These are phyloP conservation scores for Mycena sp. DNA, from an alignment of 1,284 basidiomycete species.

Conservation along the genomic window DNA sequence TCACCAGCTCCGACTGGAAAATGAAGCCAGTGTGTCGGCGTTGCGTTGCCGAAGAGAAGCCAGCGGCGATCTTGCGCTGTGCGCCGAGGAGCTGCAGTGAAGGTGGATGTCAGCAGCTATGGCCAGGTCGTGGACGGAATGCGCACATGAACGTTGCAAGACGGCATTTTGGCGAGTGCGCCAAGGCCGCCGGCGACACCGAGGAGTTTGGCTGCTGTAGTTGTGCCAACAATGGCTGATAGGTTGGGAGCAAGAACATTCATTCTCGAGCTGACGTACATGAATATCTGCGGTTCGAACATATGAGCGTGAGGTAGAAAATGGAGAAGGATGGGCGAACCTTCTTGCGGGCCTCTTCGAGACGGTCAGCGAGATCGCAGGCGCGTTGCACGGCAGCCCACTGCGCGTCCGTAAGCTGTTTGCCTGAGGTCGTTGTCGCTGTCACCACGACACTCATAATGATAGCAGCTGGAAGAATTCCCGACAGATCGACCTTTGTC, in stretches of 20 bases:
- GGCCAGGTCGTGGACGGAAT: background rate
- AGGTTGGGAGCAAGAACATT: slow-evolving; percentile 97
- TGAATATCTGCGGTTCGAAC: slow-evolving; percentile 76
- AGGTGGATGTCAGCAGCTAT: slow-evolving; percentile 9
- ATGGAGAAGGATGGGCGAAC: slow-evolving; percentile 49
- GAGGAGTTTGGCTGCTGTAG: slow-evolving; percentile 96
- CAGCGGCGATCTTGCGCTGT: slow-evolving; percentile 89
- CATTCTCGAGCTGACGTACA: slow-evolving; percentile 99
- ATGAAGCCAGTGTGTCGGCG: slow-evolving; percentile 97
- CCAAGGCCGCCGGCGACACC: slow-evolving; percentile 96
- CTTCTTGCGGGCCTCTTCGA: slow-evolving; percentile 90
- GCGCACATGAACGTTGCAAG: slow-evolving; percentile 93
- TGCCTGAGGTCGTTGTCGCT: slow-evolving; percentile 90
- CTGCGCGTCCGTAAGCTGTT: slow-evolving; percentile 72
- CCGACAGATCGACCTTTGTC: slow-evolving; percentile 83
- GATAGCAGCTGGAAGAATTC: slow-evolving; percentile 89
- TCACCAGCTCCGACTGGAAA: slow-evolving; percentile 91
- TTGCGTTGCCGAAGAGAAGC: slow-evolving; percentile 84
- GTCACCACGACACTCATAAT: slow-evolving; percentile 98
- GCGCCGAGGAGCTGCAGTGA: slow-evolving; percentile 86
- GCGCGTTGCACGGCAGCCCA: slow-evolving; percentile 89
- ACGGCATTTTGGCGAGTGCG: slow-evolving; percentile 93
- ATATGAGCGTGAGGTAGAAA: slow-evolving; percentile 10
- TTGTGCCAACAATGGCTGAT: slow-evolving; percentile 97
- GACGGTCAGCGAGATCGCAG: slow-evolving; percentile 86